Conservation (phyloP, 768 basidiomycete genomes). For the Mycena albidolilacea region DNA sequence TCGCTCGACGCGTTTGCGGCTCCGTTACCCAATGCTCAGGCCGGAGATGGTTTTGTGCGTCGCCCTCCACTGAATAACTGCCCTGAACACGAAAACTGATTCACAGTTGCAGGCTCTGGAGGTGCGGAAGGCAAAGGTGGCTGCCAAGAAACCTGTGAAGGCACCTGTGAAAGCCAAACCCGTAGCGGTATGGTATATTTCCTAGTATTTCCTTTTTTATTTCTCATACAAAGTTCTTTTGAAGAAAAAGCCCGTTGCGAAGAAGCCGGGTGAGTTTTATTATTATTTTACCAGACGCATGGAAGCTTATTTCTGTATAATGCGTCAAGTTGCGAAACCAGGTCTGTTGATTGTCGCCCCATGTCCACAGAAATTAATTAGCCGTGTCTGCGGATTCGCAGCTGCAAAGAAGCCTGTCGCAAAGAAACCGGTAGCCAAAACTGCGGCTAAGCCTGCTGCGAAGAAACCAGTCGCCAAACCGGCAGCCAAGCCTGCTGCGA, state of each 20-base stretch:
- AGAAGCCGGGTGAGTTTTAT: neutral
- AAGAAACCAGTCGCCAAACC: neutral
- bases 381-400: too few relatives aligned
- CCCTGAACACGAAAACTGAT: neutral
- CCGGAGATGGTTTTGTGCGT: slow-evolving; percentile 11
- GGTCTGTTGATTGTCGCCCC: too few relatives aligned
- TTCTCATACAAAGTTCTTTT: neutral
- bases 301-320: too few relatives aligned
- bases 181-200: too few relatives aligned
- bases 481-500: too few relatives aligned
- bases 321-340: too few relatives aligned
- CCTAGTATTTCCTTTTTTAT: too few relatives aligned
- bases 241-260: neutral
- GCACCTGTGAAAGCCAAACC: too few relatives aligned
- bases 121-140: slow-evolving; percentile 8
- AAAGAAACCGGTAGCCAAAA: too few relatives aligned
- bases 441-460: neutral
- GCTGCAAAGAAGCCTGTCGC: neutral
- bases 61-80: neutral
- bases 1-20: neutral
- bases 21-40: slow-evolving; percentile 4
- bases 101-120: slow-evolving; percentile 2
- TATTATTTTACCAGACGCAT: too few relatives aligned
- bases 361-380: too few relatives aligned
- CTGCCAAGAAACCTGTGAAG: slow-evolving; percentile 3